These are phyloP conservation scores for Scheffersomyces stambukii DNA, from an alignment of 1,139 yeast genomes.

Conservation along the genomic window DNA sequence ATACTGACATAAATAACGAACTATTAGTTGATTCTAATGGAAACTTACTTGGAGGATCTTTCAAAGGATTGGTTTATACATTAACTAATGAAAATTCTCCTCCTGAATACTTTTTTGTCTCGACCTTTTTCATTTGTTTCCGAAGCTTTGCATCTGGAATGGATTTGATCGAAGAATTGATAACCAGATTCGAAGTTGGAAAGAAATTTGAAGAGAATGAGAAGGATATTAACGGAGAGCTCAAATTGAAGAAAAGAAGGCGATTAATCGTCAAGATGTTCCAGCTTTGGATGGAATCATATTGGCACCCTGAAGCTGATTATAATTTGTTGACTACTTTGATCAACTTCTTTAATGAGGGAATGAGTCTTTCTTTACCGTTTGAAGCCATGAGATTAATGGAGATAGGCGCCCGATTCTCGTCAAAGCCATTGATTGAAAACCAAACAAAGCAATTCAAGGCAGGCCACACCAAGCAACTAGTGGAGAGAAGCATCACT, in stretches of 20 bases:
- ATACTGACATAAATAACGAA: slow-evolving; percentile 26
- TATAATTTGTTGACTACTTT: slow-evolving; percentile 60
- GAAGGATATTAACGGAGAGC: slow-evolving; percentile 43
- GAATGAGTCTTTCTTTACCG: slow-evolving; percentile 53
- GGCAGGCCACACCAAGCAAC: slow-evolving; percentile 21
- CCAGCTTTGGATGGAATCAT: slow-evolving; percentile 83
- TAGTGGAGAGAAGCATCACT: slow-evolving; percentile 46
- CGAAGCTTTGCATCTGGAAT: slow-evolving; percentile 68
- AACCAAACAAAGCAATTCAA: slow-evolving; percentile 12
- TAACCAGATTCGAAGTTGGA: slow-evolving; percentile 57
- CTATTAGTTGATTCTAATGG: slow-evolving; percentile 47
- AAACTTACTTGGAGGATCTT: slow-evolving; percentile 69
- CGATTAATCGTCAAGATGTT: slow-evolving; percentile 64
- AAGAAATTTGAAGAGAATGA: slow-evolving; percentile 17
- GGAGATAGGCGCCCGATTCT: slow-evolving; percentile 57
- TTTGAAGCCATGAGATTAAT: slow-evolving; percentile 59
- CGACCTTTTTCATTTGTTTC: slow-evolving; percentile 79
- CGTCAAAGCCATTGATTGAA: slow-evolving; percentile 33
- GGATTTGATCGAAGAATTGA: slow-evolving; percentile 67
- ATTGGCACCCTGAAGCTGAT: slow-evolving; percentile 71
- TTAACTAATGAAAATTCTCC: slow-evolving; percentile 71
- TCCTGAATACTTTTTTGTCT: slow-evolving; percentile 63
- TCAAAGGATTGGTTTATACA: slow-evolving; percentile 67
- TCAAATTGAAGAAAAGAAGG: slow-evolving; percentile 59
- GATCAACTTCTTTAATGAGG: slow-evolving; percentile 75